These are phyloP conservation scores for Salix dunnii DNA, from an alignment of 345 rosid species.

Conservation along the genomic window DNA sequence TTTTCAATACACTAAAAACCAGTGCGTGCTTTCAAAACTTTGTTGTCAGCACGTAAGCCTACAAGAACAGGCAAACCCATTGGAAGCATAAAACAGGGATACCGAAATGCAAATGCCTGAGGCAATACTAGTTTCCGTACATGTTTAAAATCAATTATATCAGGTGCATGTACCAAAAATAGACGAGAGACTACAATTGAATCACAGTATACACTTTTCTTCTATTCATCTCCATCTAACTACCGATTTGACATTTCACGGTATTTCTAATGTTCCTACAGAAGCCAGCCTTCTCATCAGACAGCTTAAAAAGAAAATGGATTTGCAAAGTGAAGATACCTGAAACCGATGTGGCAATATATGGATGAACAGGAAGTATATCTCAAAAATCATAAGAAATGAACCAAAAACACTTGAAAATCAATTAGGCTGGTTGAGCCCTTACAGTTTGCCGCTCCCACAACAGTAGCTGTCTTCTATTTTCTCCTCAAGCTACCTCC, in stretches of 20 bases:
- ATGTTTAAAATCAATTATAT: neutral
- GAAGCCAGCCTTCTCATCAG: neutral
- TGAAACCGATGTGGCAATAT: neutral
- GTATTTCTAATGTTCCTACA: slow-evolving; percentile 1
- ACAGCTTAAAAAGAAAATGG: neutral
- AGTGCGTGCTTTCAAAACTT: neutral
- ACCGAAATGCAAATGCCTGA: neutral
- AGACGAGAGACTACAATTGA: slow-evolving; percentile 9
- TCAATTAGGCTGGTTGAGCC: neutral
- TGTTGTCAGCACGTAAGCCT: neutral
- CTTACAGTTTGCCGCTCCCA: slow-evolving; percentile 2
- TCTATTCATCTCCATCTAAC: neutral
- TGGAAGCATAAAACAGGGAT: neutral
- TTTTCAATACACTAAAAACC: neutral
- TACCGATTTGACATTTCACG: neutral
- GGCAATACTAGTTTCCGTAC: neutral
- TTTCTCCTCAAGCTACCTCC: neutral
- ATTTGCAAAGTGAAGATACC: neutral
- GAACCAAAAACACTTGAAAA: neutral
- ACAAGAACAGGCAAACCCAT: neutral
- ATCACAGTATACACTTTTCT: neutral
- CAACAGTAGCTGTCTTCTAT: neutral
- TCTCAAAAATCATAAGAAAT: slow-evolving; percentile 4
- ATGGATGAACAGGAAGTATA: neutral
- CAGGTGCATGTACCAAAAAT: neutral